These are phyloP conservation scores for Saprolegnia parasitica DNA, from an alignment of 352 stramenopile genomes.

Conservation along the genomic window DNA sequence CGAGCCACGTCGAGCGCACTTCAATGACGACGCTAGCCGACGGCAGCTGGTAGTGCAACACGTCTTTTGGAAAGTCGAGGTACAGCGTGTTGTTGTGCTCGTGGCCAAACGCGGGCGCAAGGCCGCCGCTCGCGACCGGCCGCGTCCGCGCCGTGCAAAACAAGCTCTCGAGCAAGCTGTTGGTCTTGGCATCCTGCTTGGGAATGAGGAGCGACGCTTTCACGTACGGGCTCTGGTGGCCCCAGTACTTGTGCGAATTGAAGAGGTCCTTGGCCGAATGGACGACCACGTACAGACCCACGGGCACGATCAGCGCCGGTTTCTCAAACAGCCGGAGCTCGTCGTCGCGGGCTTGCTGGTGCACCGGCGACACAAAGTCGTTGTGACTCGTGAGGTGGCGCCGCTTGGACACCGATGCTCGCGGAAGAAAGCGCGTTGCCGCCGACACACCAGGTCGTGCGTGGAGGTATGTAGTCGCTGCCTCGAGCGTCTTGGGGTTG, in stretches of 20 bases:
- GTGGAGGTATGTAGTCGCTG: constrained; percentile 72
- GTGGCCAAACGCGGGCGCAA: constrained; percentile 67
- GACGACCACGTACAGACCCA: constrained; percentile 77
- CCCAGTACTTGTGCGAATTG: constrained; percentile 78
- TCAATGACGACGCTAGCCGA: constrained; percentile 80
- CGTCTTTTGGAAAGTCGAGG: constrained; percentile 59
- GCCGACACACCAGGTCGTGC: constrained; percentile 43
- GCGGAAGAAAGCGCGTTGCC: constrained; percentile 58
- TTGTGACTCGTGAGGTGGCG: constrained; percentile 42
- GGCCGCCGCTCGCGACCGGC: constrained; percentile 63
- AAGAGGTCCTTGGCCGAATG: constrained; percentile 73
- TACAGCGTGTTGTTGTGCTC: constrained; percentile 77
- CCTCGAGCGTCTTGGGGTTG: constrained; percentile 63
- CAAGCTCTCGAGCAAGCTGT: constrained; percentile 48
- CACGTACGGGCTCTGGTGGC: constrained; percentile 80
- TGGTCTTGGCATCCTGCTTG: constrained; percentile 74
- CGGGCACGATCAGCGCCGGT: constrained; percentile 55
- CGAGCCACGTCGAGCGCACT: constrained; percentile 78
- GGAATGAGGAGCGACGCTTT: constrained; percentile 73
- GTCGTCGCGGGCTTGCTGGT: constrained; percentile 37
- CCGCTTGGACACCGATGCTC: constrained; percentile 30
- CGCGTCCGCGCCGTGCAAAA: constrained; percentile 76
- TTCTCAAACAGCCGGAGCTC: constrained; percentile 39
- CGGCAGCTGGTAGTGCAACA: constrained; percentile 42
- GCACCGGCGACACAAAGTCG: constrained; percentile 36